Evolutionary conservation across 352 stramenopile species (phyloP).

Genomic region (Globisporangium emineosum): DNA sequence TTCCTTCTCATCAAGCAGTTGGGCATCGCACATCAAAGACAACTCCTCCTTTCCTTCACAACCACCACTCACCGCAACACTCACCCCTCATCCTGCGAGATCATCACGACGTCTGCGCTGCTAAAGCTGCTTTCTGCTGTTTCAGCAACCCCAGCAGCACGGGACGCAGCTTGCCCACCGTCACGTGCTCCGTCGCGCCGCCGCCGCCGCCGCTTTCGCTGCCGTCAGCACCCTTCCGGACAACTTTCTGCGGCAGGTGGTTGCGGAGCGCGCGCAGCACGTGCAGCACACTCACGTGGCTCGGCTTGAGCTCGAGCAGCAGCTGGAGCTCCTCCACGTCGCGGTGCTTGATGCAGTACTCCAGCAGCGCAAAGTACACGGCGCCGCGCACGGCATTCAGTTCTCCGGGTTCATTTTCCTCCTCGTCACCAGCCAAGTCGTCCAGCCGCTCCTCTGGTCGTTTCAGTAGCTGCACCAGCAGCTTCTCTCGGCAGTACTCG

Average conservation of each 20-base stretch:
- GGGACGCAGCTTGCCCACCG: constrained; percentile 41
- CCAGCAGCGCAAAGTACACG: constrained; percentile 68
- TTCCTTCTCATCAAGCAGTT: neutral
- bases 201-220: neutral
- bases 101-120: neutral
- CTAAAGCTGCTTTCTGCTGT: constrained; percentile 20
- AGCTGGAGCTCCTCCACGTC: constrained; percentile 38
- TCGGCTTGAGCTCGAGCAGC: constrained; percentile 51
- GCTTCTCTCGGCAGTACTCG: constrained; percentile 47
- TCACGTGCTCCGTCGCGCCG: constrained; percentile 29
- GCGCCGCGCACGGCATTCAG: constrained; percentile 16
- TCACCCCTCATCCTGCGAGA: neutral
- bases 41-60: neutral
- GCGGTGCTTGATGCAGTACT: constrained; percentile 57
- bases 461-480: constrained; percentile 22
- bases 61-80: neutral
- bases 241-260: constrained; percentile 24
- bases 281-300: constrained; percentile 52
- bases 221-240: neutral
- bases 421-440: constrained; percentile 6
- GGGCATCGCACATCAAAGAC: neutral
- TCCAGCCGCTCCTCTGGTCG: neutral
- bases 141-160: constrained; percentile 45
- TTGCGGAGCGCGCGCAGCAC: constrained; percentile 50
- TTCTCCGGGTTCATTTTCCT: constrained; percentile 12